Base-by-base conservation (phyloP, 176 grass and related monocot species). In the Cenchrus americanus region DNA sequence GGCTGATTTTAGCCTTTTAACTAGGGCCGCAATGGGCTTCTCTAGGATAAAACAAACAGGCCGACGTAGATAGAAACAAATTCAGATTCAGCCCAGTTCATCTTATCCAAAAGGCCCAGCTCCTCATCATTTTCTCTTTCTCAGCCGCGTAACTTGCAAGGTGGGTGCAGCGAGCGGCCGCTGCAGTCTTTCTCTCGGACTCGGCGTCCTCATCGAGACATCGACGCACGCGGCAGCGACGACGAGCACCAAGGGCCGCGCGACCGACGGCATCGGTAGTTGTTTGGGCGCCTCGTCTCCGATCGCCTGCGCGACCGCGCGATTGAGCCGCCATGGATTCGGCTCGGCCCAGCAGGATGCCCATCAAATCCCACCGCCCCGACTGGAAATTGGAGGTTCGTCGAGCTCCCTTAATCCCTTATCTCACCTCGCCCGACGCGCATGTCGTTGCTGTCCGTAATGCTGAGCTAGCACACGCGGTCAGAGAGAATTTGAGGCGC, bases 331-430 rank as follows among this genome's bases (percentile, higher is more conserved):
- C 34, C 21, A 97, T 97, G 94, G 89, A 97, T 74, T 59, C 79
- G 48, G 59, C 71, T 84, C 86, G 87, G 23, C 42, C 85, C 68
- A 59, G 69, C 13, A 89, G 94, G 83, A 42, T 82, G 5, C 58
- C 89, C 68, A 69, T 93, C 78, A 97, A 97, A 86, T 73, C 82
- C 41, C 77, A 50, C 27, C 88, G 86, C 30, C 84, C 88, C 65
- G 90, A 91, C 85, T 97, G 91, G 94, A 93, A 84, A 84, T 71
- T 85, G 62, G 82, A 97, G 91, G 91, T 97, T 76, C 58, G 69
- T 68, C 24, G 58, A n/a, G 9, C 49, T 63, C 26, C 5, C 5
- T 18, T 44, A 19, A 30, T 30, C 27, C 27, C 14, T 18, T 44
- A 19, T n/a, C 77, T 34, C 51, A 42, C 66, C 67, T 83, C 27